Conservation (phyloP, 805 yeast species). For the Yarrowia sp. region DNA sequence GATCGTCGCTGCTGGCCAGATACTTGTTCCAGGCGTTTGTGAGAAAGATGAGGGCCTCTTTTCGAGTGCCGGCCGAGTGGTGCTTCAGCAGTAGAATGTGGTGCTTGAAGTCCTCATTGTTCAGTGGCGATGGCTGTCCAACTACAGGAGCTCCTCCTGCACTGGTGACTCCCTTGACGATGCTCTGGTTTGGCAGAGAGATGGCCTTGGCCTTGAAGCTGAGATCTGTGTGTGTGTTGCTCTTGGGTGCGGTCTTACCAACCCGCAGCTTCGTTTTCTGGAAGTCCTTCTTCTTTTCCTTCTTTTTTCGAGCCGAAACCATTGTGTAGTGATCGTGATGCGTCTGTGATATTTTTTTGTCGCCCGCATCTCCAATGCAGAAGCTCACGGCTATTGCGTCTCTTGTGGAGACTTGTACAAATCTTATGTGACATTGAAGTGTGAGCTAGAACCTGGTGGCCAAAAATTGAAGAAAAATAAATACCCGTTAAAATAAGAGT, state of each 20-base stretch:
- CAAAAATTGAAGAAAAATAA: too few relatives aligned
- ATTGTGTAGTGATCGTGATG: conserved; percentile 23
- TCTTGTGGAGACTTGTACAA: background rate
- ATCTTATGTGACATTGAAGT: too few relatives aligned
- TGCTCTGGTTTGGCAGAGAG: conserved; percentile 48
- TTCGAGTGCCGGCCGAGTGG: conserved; percentile 66
- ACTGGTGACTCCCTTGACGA: conserved; percentile 30
- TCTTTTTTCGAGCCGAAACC: conserved; percentile 47
- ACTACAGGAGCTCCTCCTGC: background rate
- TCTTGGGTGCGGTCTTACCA: conserved; percentile 73
- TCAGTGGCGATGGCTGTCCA: conserved; percentile 15
- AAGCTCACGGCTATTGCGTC: background rate
- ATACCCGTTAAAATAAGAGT: too few relatives aligned
- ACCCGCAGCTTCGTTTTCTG: conserved; percentile 77
- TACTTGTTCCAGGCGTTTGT: conserved; percentile 30
- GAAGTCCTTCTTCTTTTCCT: conserved; percentile 71
- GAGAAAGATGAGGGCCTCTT: conserved; percentile 61
- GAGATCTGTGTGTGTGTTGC: conserved; percentile 79
- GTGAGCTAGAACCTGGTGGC: too few relatives aligned
- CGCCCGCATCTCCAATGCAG: background rate
- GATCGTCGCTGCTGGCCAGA: conserved; percentile 50
- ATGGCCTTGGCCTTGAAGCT: conserved; percentile 71
- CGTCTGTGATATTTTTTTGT: background rate
- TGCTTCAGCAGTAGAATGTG: conserved; percentile 71
- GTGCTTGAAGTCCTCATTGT: conserved; percentile 43